phyloP scores from a whole-genome alignment of 768 basidiomycete genomes.

The Amylocystis lapponica region DNA sequence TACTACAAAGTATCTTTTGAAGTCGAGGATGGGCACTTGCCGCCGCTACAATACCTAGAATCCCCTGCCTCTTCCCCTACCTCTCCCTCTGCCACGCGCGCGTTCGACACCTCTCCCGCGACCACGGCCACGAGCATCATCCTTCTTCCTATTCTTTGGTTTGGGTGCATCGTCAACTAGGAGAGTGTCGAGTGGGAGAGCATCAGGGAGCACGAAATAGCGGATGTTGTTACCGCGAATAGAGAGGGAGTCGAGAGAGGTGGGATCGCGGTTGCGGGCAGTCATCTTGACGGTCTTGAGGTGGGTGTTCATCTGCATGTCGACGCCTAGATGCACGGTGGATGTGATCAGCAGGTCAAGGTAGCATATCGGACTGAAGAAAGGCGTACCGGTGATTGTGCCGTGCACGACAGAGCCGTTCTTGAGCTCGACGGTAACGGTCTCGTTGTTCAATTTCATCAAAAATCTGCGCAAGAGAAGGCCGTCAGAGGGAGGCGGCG shows the following conservation, averaged over 20 bases:
- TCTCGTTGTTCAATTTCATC: conserved; percentile 99
- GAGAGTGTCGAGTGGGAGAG: conserved; percentile 91
- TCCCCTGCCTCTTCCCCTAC: conserved; percentile 28
- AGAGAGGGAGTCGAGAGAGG: conserved; percentile 82
- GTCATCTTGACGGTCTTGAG: conserved; percentile 98
- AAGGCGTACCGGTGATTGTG: conserved; percentile 83
- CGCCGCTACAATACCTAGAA: too few relatives aligned
- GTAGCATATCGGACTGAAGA: too few relatives aligned
- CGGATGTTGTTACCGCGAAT: conserved; percentile 97
- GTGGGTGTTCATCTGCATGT: conserved; percentile 99
- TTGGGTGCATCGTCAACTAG: conserved; percentile 97
- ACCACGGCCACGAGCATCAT: conserved; percentile 60
- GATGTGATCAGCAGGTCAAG: too few relatives aligned
- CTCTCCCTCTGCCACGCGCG: conserved; percentile 50
- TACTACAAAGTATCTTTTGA: too few relatives aligned
- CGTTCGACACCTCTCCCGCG: conserved; percentile 52
- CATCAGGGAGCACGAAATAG: conserved; percentile 97
- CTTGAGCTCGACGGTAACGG: conserved; percentile 96
- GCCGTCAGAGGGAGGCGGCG: background rate
- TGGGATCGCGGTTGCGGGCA: conserved; percentile 83
- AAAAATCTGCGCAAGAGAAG: conserved; percentile 62
- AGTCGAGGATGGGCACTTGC: too few relatives aligned
- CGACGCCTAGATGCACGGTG: conserved; percentile 72
- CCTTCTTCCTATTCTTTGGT: conserved; percentile 90
- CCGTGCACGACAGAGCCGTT: conserved; percentile 94